Conservation (phyloP, 257 asterid species). For the Ehretia macrophylla region DNA sequence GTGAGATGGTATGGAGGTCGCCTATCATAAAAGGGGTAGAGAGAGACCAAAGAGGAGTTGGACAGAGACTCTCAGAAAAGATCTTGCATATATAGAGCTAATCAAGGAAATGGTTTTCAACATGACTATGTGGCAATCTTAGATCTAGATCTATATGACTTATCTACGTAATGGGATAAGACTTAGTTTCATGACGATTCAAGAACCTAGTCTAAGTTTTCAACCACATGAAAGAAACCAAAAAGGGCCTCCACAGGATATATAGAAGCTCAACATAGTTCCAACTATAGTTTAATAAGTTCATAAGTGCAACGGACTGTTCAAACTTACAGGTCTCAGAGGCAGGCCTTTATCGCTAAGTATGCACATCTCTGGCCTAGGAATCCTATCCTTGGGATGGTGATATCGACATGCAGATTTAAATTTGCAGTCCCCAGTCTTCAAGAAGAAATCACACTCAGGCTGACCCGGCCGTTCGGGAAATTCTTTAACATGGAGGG, state of each 20-base stretch:
- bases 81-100: too few species aligned
- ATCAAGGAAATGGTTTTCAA: too few species aligned
- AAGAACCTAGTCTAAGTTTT: too few species aligned
- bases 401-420: slow-evolving; percentile 36
- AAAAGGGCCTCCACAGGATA: background rate
- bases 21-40: too few species aligned
- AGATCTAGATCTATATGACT: too few species aligned
- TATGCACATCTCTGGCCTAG: slow-evolving; percentile 10
- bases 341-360: slow-evolving; percentile 53
- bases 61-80: too few species aligned
- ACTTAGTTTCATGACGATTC: too few species aligned
- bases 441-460: slow-evolving; percentile 37
- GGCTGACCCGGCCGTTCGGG: slow-evolving; percentile 56
- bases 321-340: slow-evolving; percentile 47
- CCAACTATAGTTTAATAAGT: background rate
- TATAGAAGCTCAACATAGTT: background rate
- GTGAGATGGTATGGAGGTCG: too few species aligned
- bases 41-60: too few species aligned
- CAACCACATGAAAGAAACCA: too few species aligned
- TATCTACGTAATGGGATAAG: too few species aligned
- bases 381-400: slow-evolving; percentile 36
- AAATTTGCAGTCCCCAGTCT: slow-evolving; percentile 45
- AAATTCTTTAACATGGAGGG: slow-evolving; percentile 23
- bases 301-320: slow-evolving; percentile 9
- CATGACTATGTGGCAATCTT: too few species aligned